Base-by-base conservation (phyloP, 164 flowering plant genomes). In the Nymphaea thermarum region DNA sequence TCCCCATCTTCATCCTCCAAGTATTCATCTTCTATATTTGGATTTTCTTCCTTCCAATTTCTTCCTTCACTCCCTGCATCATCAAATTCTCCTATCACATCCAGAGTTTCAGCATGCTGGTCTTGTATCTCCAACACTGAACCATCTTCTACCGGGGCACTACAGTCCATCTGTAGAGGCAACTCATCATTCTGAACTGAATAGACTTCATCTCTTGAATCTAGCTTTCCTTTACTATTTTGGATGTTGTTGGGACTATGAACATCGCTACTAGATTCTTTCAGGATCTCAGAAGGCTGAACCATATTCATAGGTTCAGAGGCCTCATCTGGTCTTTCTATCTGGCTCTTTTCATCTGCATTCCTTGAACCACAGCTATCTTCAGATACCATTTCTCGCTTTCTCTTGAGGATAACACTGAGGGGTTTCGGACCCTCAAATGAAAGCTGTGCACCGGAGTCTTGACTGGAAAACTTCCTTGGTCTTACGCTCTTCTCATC, bases 361-460 rank as follows among this genome's bases (percentile, higher is more conserved):
- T 67, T 67, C 4, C 43, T 63, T 44, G 72, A 72, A 66, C 66
- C 65, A 45, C 44, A 44, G 62, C 66, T 74, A 72, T 67, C 70
- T 14, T 66, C 80, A 42, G 81, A 77, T 57, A 60, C 76, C 43
- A 75, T 77, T 67, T 62, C 81, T 80, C 93, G 84, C 77, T 92
- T 92, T 55, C 87, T 82, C 79, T 90, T 93, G 71, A 93, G 70
- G 82, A 93, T 87, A 76, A 75, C 89, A 65, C 87, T 79, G 2
- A 90, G 80, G 70, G 96, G 88, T 78, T 85, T 86, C 25, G 98
- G 98, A 42, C 95, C 96, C 69, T 87, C 92, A 77, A 93, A 90
- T 2, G 86, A 75, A 55, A 81, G 65, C 72, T 76, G 79, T 55
- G 65, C 79, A n/a, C 80, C 88, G 10, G 71, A 63, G 65, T 73